These are phyloP conservation scores for Pulveroboletus sp. DNA, from an alignment of 768 basidiomycete species.

Conservation along the genomic window DNA sequence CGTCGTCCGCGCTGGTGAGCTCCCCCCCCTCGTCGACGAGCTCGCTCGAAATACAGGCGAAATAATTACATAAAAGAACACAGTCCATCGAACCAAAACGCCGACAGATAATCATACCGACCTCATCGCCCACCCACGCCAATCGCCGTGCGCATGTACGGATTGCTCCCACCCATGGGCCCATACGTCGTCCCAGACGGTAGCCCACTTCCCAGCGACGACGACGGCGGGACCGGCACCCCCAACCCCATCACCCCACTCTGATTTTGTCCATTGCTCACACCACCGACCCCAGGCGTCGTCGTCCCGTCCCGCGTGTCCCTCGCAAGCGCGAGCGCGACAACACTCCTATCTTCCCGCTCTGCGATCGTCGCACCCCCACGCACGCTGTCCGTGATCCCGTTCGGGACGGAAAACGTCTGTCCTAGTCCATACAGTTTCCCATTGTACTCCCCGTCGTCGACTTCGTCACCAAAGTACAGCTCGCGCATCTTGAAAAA, in stretches of 20 bases:
- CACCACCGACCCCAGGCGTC: conserved; percentile 36
- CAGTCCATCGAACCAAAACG: conserved; percentile 17
- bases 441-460: conserved; percentile 77
- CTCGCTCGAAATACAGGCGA: conserved; percentile 22
- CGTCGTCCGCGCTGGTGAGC: too few species aligned
- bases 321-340: conserved; percentile 24
- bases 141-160: conserved; percentile 61
- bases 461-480: conserved; percentile 88
- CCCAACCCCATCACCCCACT: conserved; percentile 49
- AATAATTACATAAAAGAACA: conserved; percentile 33
- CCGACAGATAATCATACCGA: conserved; percentile 9
- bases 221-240: conserved; percentile 33
- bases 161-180: conserved; percentile 53
- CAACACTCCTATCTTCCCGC: conserved; percentile 57
- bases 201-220: conserved; percentile 36
- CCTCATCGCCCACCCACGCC: conserved; percentile 45
- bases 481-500: conserved; percentile 95
- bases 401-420: conserved; percentile 66
- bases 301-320: conserved; percentile 30
- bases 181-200: conserved; percentile 54
- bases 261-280: conserved; percentile 27
- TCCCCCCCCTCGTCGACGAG: background rate
- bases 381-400: conserved; percentile 57
- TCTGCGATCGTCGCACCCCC: conserved; percentile 81
- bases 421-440: conserved; percentile 82